Evolutionary conservation across 768 basidiomycete species (phyloP).

Genomic region (Amanita brunnescens): DNA sequence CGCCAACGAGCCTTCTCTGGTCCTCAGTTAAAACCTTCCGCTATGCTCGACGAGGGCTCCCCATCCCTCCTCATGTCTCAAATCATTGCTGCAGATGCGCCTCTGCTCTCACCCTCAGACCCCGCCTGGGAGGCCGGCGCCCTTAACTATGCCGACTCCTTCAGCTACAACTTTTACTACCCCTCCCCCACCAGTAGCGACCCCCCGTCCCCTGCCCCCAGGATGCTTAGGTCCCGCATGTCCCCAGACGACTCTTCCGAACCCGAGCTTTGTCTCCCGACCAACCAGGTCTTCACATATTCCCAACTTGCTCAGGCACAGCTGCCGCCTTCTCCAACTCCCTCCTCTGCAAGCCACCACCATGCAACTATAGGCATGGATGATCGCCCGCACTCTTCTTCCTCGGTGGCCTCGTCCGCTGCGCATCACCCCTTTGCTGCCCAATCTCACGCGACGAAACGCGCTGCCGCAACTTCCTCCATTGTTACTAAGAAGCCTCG

Average conservation of each 20-base stretch:
- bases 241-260: constrained; percentile 35
- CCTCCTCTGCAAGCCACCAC: constrained; percentile 7
- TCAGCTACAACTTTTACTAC: constrained; percentile 41
- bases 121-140: constrained; percentile 38
- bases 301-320: constrained; percentile 21
- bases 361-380: background rate
- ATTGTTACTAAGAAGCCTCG: constrained; percentile 34
- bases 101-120: constrained; percentile 47
- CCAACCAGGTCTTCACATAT: constrained; percentile 67
- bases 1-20: constrained; percentile 7
- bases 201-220: constrained; percentile 36
- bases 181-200: constrained; percentile 42
- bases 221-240: constrained; percentile 44
- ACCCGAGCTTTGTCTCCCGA: constrained; percentile 52
- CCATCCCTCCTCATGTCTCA: constrained; percentile 44
- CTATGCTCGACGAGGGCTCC: constrained; percentile 12
- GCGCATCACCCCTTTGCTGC: constrained; percentile 14
- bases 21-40: constrained; percentile 7
- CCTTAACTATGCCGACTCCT: constrained; percentile 30
- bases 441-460: constrained; percentile 25
- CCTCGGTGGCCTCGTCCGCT: constrained; percentile 14
- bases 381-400: constrained; percentile 16
- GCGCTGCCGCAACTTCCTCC: constrained; percentile 37
- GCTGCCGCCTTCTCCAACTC: constrained; percentile 27
- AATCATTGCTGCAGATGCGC: constrained; percentile 48